These are phyloP conservation scores for Pseudogymnoascus sp. DNA, from an alignment of 2,329 filamentous ascomycete species.

Conservation along the genomic window DNA sequence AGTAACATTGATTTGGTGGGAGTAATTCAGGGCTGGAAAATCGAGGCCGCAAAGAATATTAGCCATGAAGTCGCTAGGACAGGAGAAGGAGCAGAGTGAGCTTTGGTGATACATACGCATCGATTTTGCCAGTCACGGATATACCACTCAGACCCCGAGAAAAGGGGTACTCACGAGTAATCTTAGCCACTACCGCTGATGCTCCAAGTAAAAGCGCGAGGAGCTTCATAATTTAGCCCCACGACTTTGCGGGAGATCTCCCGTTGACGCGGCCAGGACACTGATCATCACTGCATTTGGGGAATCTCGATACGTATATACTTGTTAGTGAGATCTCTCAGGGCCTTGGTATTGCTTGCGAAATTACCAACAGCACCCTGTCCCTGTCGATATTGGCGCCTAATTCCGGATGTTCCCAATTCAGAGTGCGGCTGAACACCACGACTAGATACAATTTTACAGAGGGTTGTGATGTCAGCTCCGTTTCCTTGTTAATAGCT, in stretches of 20 bases:
- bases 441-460: too few species aligned
- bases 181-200: not conserved
- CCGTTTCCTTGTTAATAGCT: too few species aligned
- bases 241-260: not conserved
- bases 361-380: not conserved
- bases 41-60: not conserved
- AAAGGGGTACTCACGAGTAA: not conserved
- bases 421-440: not conserved
- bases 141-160: not conserved
- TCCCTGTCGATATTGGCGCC: not conserved
- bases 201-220: not conserved
- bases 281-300: not conserved
- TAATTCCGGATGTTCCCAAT: not conserved
- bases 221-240: not conserved
- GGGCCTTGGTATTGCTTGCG: not conserved
- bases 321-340: not conserved
- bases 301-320: not conserved
- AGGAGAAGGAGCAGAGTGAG: not conserved
- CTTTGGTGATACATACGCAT: not conserved
- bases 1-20: not conserved
- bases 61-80: not conserved
- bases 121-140: not conserved
- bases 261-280: not conserved
- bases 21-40: not conserved
- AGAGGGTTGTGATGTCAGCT: too few species aligned